Evolutionary conservation across 148 eudicot species (phyloP).

Genomic region (Polygonum maritimum): DNA sequence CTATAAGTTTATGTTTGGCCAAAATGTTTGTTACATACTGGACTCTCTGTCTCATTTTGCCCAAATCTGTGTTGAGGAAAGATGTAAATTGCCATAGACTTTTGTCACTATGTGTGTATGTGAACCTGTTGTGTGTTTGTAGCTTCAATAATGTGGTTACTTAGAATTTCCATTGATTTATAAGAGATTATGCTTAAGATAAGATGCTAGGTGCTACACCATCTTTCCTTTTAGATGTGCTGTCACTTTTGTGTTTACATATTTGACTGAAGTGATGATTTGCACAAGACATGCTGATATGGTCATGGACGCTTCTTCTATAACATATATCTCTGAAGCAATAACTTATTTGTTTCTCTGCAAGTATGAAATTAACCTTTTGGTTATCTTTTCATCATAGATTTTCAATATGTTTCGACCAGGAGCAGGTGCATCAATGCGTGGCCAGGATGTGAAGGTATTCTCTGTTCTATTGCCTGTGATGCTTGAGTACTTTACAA

Average conservation of each 20-base stretch:
- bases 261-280: not conserved
- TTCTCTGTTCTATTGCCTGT: not conserved
- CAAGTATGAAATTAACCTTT: constrained; percentile 10
- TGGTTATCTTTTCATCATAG: constrained; percentile 17
- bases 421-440: constrained; percentile 14
- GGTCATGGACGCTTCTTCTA: not conserved
- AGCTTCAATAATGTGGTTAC: not conserved
- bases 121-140: not conserved
- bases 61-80: not conserved
- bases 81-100: not conserved
- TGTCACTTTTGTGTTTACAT: not conserved
- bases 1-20: not conserved
- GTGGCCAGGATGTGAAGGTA: constrained; percentile 67
- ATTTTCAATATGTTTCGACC: constrained; percentile 37
- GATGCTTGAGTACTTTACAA: not conserved
- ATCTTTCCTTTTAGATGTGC: not conserved
- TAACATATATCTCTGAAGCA: not conserved
- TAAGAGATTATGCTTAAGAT: not conserved
- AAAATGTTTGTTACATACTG: not conserved
- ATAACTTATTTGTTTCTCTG: not conserved
- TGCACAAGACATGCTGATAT: not conserved
- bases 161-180: not conserved
- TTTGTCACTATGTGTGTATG: not conserved
- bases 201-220: not conserved
- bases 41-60: not conserved